Evolutionary conservation across 1,139 yeast species (phyloP).

Genomic region (Wickerhamomyces sp.): DNA sequence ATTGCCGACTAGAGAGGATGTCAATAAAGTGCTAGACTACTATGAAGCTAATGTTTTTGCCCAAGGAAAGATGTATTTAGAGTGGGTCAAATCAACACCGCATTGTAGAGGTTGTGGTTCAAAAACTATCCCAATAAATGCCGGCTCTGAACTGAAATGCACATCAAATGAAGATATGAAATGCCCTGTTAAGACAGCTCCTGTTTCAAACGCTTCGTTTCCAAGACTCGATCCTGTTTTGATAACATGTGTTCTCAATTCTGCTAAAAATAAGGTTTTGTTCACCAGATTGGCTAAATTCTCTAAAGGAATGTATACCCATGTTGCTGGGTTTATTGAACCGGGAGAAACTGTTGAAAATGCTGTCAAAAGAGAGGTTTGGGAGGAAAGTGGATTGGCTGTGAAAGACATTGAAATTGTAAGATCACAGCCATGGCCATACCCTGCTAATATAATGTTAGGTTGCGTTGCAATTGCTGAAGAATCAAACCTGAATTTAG

Average conservation of each 20-base stretch:
- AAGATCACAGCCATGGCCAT: slow-evolving; percentile 93
- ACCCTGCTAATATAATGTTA: slow-evolving; percentile 87
- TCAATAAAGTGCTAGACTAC: slow-evolving; percentile 29
- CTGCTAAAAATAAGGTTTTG: slow-evolving; percentile 57
- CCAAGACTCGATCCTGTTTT: slow-evolving; percentile 91
- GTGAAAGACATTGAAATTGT: slow-evolving; percentile 55
- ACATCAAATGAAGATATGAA: slow-evolving; percentile 29
- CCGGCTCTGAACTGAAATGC: slow-evolving; percentile 78
- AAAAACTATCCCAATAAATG: slow-evolving; percentile 65
- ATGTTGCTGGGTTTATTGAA: slow-evolving; percentile 94
- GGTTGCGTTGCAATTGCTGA: slow-evolving; percentile 82
- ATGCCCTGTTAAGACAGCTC: slow-evolving; percentile 53
- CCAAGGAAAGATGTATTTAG: slow-evolving; percentile 79
- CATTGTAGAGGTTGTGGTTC: slow-evolving; percentile 90
- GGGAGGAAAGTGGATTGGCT: slow-evolving; percentile 90
- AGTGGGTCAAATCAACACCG: slow-evolving; percentile 73
- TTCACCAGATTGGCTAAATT: slow-evolving; percentile 64
- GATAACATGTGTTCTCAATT: slow-evolving; percentile 75
- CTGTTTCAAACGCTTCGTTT: slow-evolving; percentile 57
- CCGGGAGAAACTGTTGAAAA: slow-evolving; percentile 91
- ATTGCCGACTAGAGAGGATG: slow-evolving; percentile 23
- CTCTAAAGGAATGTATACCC: slow-evolving; percentile 58
- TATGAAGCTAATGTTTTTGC: slow-evolving; percentile 67
- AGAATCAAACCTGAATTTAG: slow-evolving; percentile 57
- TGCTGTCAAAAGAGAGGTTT: slow-evolving; percentile 83